Conservation (phyloP, 2,329 filamentous ascomycete species). For the Fusarium verrucosum region DNA sequence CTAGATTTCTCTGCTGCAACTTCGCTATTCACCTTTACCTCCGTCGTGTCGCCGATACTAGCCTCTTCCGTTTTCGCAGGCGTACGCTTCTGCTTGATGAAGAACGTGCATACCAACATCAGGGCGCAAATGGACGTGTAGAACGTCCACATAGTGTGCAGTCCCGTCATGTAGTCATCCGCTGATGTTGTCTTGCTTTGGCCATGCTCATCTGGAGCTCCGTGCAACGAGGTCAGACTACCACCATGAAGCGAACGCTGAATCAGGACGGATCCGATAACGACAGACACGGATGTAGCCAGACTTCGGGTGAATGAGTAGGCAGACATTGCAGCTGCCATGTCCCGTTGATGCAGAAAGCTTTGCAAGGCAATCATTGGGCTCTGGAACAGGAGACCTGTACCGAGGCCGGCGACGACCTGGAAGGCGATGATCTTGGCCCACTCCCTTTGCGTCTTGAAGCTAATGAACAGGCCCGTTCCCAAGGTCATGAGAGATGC, state of each 20-base stretch:
- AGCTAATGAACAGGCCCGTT: constrained; percentile 69
- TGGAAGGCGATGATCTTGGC: constrained; percentile 67
- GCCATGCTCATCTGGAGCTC: constrained; percentile 11
- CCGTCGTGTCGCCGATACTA: no score
- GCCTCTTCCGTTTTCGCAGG: no score
- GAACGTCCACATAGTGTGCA: constrained; percentile 36
- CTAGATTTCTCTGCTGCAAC: no score
- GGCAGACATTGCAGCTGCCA: constrained; percentile 71
- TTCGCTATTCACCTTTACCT: no score
- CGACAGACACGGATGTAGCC: constrained; percentile 72
- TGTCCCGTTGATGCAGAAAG: constrained; percentile 67
- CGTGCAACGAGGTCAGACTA: no score
- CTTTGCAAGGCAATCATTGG: constrained; percentile 76
- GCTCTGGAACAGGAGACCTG: constrained; percentile 74
- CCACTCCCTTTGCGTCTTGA: constrained; percentile 63
- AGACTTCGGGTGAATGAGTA: constrained; percentile 74
- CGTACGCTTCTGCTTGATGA: constrained; percentile 31
- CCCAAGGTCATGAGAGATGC: constrained; percentile 70
- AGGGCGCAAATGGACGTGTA: constrained; percentile 28
- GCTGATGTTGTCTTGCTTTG: constrained; percentile 17
- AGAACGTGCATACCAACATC: constrained; percentile 21
- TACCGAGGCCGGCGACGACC: constrained; percentile 69
- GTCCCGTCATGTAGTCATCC: constrained; percentile 27
- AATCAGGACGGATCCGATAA: constrained; percentile 79
- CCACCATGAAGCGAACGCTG: constrained; percentile 51